A percentile compares a stretch with the other conserved stretches of the same genome.
These are phyloP conservation scores for Fomitiporia mediterranea DNA, from an alignment of 1,284 basidiomycete species.

Conservation along the genomic window DNA sequence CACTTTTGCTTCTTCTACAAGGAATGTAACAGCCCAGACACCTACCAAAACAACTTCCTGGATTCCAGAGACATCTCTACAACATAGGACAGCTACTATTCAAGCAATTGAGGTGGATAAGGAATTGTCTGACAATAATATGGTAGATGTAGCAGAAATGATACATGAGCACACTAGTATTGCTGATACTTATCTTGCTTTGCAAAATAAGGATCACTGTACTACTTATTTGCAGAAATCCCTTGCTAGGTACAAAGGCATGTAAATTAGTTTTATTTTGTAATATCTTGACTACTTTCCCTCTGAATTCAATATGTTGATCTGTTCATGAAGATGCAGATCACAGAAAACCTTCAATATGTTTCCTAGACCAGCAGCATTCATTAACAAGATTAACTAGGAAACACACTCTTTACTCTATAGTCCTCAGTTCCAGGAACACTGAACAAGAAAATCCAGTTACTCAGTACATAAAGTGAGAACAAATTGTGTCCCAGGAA, in stretches of 20 bases:
- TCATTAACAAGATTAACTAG: slow-evolving; percentile 1
- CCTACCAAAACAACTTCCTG: no score
- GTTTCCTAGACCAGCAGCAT: not conserved
- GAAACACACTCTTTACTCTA: slow-evolving; percentile 2
- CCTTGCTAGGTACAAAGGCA: not conserved
- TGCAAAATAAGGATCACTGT: slow-evolving; percentile 14
- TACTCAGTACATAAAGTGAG: no score
- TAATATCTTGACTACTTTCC: no score
- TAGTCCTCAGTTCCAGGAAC: no score
- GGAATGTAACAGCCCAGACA: not conserved
- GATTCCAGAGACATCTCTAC: not conserved
- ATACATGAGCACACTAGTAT: slow-evolving; percentile 24
- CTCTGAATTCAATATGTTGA: no score
- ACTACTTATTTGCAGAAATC: slow-evolving; percentile 3
- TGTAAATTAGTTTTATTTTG: no score
- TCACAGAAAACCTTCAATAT: no score
- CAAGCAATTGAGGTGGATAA: slow-evolving; percentile 16
- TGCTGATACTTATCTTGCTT: slow-evolving; percentile 28
- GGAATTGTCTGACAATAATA: slow-evolving; percentile 17
- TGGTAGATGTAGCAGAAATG: slow-evolving; percentile 20
- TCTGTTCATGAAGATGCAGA: no score
- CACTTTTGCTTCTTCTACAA: no score
- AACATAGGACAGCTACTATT: slow-evolving; percentile 16
- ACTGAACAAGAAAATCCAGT: no score
- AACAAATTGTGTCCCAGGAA: no score